Percentiles rank a stretch among this genome's conserved stretches.
Conservation (phyloP, 371 early-diverging fungal genomes). For the Mucor indicus region DNA sequence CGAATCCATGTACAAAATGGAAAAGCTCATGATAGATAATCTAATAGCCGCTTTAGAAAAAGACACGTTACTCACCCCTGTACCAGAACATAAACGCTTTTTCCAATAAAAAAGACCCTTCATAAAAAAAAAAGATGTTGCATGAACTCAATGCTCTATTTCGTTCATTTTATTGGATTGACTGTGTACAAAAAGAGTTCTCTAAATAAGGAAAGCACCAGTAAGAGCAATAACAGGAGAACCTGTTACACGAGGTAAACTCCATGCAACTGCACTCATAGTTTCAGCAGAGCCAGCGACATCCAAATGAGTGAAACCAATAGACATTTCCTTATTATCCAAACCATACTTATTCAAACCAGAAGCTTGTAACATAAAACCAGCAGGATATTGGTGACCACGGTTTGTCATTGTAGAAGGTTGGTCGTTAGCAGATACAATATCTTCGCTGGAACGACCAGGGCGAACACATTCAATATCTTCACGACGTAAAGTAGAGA, state of each 20-base stretch:
- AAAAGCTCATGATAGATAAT: slow-evolving; percentile 36
- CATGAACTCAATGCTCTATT: background rate
- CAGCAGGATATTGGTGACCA: slow-evolving; percentile 89
- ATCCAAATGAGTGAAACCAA: slow-evolving; percentile 85
- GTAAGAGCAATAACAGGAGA: slow-evolving; percentile 77
- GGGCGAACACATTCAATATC: slow-evolving; percentile 69
- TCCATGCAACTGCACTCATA: slow-evolving; percentile 56
- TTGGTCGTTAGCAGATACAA: slow-evolving; percentile 75
- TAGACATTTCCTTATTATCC: slow-evolving; percentile 51
- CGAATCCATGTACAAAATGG: slow-evolving; percentile 44
- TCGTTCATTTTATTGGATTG: background rate
- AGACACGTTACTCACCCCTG: slow-evolving; percentile 32
- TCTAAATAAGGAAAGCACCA: slow-evolving; percentile 55
- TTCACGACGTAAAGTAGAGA: slow-evolving; percentile 81
- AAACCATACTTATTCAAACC: slow-evolving; percentile 77
- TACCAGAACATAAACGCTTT: slow-evolving; percentile 38
- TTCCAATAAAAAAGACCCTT: slow-evolving; percentile 5
- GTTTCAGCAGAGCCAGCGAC: slow-evolving; percentile 83
- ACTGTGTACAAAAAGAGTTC: background rate
- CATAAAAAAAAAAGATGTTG: background rate
- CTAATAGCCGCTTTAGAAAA: slow-evolving; percentile 27
- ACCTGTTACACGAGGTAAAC: slow-evolving; percentile 72
- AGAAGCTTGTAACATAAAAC: slow-evolving; percentile 79
- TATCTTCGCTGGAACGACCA: slow-evolving; percentile 72
- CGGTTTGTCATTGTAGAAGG: slow-evolving; percentile 74